A percentile compares a stretch with the other conserved stretches of the same genome.
phyloP scores from a whole-genome alignment of 768 basidiomycete genomes.

The Phlebiopsis flavidoalba region DNA sequence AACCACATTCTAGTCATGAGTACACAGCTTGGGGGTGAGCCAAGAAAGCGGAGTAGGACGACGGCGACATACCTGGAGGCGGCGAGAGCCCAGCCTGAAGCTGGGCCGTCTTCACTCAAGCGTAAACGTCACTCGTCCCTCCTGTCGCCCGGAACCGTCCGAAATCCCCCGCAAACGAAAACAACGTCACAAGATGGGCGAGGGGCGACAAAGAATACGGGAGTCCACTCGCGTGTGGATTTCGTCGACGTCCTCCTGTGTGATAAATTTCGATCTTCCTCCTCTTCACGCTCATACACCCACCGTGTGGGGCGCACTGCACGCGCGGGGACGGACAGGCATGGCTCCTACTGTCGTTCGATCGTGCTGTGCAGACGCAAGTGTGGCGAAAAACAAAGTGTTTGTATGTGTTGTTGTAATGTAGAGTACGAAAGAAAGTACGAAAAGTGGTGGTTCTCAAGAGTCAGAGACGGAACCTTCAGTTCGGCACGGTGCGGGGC shows the following conservation, averaged over 20 bases:
- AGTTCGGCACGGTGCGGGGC: conserved; percentile 51
- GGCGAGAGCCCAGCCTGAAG: conserved; percentile 18
- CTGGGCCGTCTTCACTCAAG: conserved; percentile 34
- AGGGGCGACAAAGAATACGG: conserved; percentile 74
- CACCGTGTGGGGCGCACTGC: conserved; percentile 97
- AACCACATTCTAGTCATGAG: conserved; percentile 39
- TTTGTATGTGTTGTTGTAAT: conserved; percentile 62
- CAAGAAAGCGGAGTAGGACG: conserved; percentile 9
- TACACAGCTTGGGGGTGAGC: conserved; percentile 44
- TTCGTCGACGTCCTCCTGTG: conserved; percentile 96
- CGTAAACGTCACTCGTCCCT: conserved; percentile 49
- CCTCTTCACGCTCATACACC: conserved; percentile 81
- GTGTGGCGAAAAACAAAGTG: conserved; percentile 73
- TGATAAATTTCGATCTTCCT: conserved; percentile 98
- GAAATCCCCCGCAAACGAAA: conserved; percentile 49
- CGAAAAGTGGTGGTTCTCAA: conserved; percentile 67
- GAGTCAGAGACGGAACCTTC: conserved; percentile 77
- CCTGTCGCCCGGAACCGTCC: conserved; percentile 30
- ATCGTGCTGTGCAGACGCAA: conserved; percentile 65
- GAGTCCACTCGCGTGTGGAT: conserved; percentile 91
- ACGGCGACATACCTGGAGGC: conserved; percentile 22
- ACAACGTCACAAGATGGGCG: conserved; percentile 33
- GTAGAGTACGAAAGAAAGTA: conserved; percentile 71
- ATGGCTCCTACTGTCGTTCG: conserved; percentile 88
- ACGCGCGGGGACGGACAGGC: conserved; percentile 89